Percentiles rank a stretch among this genome's conserved stretches.
These are phyloP conservation scores for Rehmannia glutinosa DNA, from an alignment of 257 asterid species.

Conservation along the genomic window DNA sequence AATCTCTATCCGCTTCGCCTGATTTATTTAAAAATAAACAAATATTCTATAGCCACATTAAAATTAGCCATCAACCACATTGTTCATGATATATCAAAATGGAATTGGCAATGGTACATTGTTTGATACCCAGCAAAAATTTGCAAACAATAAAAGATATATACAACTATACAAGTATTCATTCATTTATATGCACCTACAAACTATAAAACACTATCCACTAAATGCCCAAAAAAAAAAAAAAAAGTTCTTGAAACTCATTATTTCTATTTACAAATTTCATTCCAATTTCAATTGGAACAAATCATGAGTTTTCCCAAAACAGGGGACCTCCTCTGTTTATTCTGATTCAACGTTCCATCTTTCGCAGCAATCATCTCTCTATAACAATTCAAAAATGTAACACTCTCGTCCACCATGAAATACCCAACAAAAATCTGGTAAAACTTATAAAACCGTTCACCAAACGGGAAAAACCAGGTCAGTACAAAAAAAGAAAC, in stretches of 20 bases:
- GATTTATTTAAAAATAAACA: no score
- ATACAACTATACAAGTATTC: neutral
- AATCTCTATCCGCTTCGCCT: no score
- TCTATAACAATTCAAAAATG: slow-evolving; percentile 25
- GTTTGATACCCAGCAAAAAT: neutral
- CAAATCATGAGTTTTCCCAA: neutral
- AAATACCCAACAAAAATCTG: slow-evolving; percentile 27
- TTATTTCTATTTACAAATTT: neutral
- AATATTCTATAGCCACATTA: no score
- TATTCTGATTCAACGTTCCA: neutral
- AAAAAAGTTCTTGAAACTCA: neutral
- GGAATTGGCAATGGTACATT: neutral
- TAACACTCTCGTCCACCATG: slow-evolving; percentile 28
- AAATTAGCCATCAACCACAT: neutral
- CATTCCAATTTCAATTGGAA: neutral
- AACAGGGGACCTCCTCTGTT: slow-evolving; percentile 12
- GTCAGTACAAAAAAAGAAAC: slow-evolving; percentile 25
- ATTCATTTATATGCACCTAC: neutral
- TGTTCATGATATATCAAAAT: neutral
- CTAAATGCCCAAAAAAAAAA: neutral
- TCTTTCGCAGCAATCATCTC: slow-evolving; percentile 23
- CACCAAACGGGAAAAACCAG: slow-evolving; percentile 34
- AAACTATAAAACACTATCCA: neutral
- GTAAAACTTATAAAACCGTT: slow-evolving; percentile 20
- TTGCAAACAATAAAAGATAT: neutral